Evolutionary conservation across 2,329 filamentous ascomycete species (phyloP), one percentile per base, ranked within the genome.

Genomic region (Hypoxylon sp.): DNA sequence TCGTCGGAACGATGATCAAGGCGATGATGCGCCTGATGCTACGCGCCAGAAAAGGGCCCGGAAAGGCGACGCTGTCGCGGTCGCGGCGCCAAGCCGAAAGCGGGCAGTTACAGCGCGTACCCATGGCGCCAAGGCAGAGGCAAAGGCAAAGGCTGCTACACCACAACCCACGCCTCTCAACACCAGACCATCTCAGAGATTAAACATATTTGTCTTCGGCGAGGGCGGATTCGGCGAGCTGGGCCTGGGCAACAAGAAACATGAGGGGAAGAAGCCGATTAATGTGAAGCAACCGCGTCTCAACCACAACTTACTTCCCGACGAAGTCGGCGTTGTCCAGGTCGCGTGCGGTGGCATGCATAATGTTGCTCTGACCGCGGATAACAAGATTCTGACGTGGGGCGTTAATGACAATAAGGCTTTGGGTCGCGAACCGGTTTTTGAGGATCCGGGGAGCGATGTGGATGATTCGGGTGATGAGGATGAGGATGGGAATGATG

Each of bases 361-460:
- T 79, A 89, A 85, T 55, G 83, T 91, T 67, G 92, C 90, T 2
- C 81, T 96, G 55, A 95, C 93, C 52, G 86, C 89, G 71, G 90
- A 95, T 78, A 93, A 94, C 82, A 90, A 89, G 80, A 91, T 96
- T 71, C 81, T 93, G 57, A 94, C 91, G 27, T 96, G 93, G 93
- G 93, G 93, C 57, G 92, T 96, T 71, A 96, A 96, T 76, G 93
- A 96, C 75, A 89, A 94, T 74, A 91, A 91, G 68, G 91, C 93
- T 7, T 85, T 96, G 37, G 93, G 93, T 43, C 85, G 93, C 74
- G 87, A 92, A 75, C 34, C 32, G 4, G 37, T 54, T 8, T 54
- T 54, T n/a, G 16, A 45, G 16, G 51, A 54, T n/a, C 51, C 51
- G 4, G 51, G 51, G 29, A 94, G 91, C 2, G 84, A 83, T 7